phyloP scores from a whole-genome alignment of 345 rosid genomes.

The Melaleuca alternifolia region DNA sequence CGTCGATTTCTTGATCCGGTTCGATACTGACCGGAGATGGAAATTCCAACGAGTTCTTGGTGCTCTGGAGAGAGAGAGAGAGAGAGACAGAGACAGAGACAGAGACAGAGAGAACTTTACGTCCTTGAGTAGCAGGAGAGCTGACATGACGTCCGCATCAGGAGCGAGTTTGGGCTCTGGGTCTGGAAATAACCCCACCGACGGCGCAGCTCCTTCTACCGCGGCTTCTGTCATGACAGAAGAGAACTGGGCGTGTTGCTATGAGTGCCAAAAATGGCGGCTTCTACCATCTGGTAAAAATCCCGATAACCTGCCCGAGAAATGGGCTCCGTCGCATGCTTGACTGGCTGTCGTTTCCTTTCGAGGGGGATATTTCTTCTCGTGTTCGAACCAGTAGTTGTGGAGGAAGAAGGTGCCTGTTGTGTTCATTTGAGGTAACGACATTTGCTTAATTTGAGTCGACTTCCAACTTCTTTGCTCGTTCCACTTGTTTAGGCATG shows the following conservation, averaged over 20 bases:
- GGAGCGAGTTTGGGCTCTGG: constrained; percentile 23
- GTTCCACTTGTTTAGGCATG: not conserved
- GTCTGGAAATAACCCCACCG: constrained; percentile 14
- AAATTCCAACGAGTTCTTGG: constrained; percentile 17
- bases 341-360: constrained; percentile 40
- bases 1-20: not conserved
- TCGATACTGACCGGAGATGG: not conserved
- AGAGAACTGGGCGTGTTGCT: constrained; percentile 87
- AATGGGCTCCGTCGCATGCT: constrained; percentile 97
- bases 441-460: not conserved
- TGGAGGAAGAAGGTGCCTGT: not conserved
- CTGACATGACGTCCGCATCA: constrained; percentile 12
- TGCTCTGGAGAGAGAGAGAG: constrained; percentile 31
- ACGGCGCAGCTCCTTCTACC: constrained; percentile 35
- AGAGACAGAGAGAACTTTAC: constrained; percentile 20
- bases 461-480: not conserved
- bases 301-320: constrained; percentile 70
- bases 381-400: not conserved
- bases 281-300: constrained; percentile 75
- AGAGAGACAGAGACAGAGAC: constrained; percentile 36
- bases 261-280: constrained; percentile 85
- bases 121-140: constrained; percentile 20
- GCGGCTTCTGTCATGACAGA: constrained; percentile 42
- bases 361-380: not conserved
- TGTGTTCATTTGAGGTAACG: not conserved